Evolutionary conservation across 176 grass and related monocot genomes (phyloP).

Genomic region (Oryza australiensis): DNA sequence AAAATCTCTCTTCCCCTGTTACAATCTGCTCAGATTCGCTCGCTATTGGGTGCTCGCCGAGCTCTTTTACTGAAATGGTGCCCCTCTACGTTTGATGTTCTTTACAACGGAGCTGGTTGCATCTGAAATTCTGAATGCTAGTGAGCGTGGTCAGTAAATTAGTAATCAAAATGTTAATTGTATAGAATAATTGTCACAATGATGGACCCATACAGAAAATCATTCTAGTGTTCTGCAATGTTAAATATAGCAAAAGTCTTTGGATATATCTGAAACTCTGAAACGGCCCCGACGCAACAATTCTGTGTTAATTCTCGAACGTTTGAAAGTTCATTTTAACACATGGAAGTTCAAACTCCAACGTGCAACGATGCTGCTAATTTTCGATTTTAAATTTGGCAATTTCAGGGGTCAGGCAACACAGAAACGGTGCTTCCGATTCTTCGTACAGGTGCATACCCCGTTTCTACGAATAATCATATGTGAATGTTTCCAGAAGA

Average conservation of each 20-base stretch:
- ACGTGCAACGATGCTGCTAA: background rate
- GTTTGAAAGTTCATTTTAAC: background rate
- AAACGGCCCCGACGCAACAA: background rate
- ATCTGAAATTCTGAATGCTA: no score
- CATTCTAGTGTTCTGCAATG: background rate
- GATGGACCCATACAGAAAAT: background rate
- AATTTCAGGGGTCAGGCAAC: slow-evolving; percentile 17
- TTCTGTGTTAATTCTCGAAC: background rate
- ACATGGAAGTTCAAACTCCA: background rate
- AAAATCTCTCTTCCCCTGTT: background rate
- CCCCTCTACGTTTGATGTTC: no score
- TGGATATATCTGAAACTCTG: background rate
- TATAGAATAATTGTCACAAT: background rate
- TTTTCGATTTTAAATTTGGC: background rate
- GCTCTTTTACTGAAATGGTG: no score
- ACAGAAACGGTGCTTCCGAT: background rate
- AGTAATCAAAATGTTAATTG: no score
- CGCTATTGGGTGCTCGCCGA: no score
- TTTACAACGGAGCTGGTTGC: no score
- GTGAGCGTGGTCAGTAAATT: no score
- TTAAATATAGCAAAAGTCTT: background rate
- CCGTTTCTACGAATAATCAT: slow-evolving; percentile 1
- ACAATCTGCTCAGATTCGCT: background rate
- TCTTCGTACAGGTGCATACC: background rate
- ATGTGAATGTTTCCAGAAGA: background rate